Conservation (phyloP, 2,329 filamentous ascomycete genomes). For the Trichoderma harzianum region DNA sequence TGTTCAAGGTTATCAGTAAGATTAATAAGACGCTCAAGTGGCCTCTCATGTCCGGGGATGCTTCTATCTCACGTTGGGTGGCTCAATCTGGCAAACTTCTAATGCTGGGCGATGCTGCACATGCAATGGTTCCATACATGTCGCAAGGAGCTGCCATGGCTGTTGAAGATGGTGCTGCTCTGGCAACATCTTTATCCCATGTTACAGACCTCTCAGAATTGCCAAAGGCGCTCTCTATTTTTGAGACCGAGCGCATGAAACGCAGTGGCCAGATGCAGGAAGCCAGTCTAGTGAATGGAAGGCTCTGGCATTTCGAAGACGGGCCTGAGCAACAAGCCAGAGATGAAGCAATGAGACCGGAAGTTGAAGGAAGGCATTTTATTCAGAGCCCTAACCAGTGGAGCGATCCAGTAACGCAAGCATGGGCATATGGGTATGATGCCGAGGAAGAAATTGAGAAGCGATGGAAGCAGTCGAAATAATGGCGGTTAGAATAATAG, state of each 20-base stretch:
- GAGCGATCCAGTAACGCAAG: conserved; percentile 44
- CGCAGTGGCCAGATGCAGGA: conserved; percentile 40
- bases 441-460: conserved; percentile 31
- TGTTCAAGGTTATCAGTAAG: conserved; percentile 35
- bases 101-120: conserved; percentile 41
- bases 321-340: conserved; percentile 40
- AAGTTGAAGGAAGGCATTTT: conserved; percentile 38
- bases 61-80: conserved; percentile 30
- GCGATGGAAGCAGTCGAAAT: background rate
- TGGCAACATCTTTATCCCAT: conserved; percentile 32
- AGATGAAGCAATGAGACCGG: conserved; percentile 39
- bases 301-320: conserved; percentile 46
- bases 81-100: conserved; percentile 30
- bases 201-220: conserved; percentile 30
- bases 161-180: conserved; percentile 40
- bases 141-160: conserved; percentile 44
- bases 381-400: conserved; percentile 45
- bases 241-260: conserved; percentile 35
- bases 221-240: conserved; percentile 32
- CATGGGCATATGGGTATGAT: conserved; percentile 49
- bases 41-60: conserved; percentile 28
- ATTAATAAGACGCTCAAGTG: conserved; percentile 35
- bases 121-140: conserved; percentile 44
- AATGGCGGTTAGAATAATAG: background rate
- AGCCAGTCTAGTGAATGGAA: conserved; percentile 44